Evolutionary conservation across 345 rosid species (phyloP), one percentile per base, ranked within the genome.

Genomic region (Salix purpurea): DNA sequence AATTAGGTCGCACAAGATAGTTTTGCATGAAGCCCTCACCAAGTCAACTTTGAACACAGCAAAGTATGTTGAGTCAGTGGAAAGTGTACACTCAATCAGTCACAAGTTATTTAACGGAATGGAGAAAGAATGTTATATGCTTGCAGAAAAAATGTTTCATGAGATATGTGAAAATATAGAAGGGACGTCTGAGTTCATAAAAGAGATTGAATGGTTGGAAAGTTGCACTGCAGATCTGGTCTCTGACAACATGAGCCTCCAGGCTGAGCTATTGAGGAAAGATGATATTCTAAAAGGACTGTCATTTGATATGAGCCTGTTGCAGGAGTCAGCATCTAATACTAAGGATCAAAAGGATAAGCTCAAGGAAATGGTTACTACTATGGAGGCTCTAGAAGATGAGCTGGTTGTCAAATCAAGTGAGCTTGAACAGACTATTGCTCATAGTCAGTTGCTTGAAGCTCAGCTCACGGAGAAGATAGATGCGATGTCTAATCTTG

Each of bases 311-410:
- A 84, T 93, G 69, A 90, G 96, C 83, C 83, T 91, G 76, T 78
- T 95, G 80, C 99, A 95, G 79, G 99, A 93, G 76, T 91, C 99
- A 78, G 93, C 96, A 72, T 93, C 98, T 68, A 89, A 78, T 74
- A 83, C 87, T 21, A 90, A 81, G 75, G 99, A 96, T 80, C 89
- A 87, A 80, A 91, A 91, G 81, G 98, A 93, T 84, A 90, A 90
- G 84, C 84, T 92, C 67, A 88, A 88, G 77, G 93, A 89, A 81
- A 82, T 92, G 84, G 80, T 80, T 80, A 86, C 86, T 79, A 82
- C 85, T 56, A 68, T 90, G 78, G 91, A 89, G 89, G 88, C 87
- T 56, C 84, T 90, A 74, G 97, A 93, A 83, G 88, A 87, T 58
- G 86, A 94, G 74, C 89, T 96, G 71, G 85, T 85, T 34, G 69